Evolutionary conservation across 2,329 filamentous ascomycete genomes (phyloP), one percentile per base, ranked within the genome.

Genomic region (Penicillium sp.): DNA sequence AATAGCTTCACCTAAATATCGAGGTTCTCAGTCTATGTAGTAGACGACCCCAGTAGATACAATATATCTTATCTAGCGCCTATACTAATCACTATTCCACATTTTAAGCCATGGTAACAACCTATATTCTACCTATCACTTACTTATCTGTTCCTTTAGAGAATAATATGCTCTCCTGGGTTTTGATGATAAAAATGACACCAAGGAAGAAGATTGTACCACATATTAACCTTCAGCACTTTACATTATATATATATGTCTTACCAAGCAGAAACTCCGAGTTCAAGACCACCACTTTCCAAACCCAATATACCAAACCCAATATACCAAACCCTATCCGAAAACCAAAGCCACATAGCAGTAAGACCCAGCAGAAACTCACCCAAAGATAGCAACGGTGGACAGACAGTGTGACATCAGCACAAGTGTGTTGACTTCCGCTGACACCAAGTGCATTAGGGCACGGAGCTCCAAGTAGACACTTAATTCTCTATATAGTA

Each of bases 401-500:
- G 50, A 54, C 55, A 37, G 50, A 54, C 55, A 37, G 37, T 41
- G 42, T 48, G 21, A 54, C 50, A 17, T 53, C 21, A 27, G 35
- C 7, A 2, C 6, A 3, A 15, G 23, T 17, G 6, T 37, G 29
- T 54, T 42, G 55, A 57, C 42, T 48, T 54, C 50, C 13, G 55
- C 55, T 57, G 55, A 57, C 55, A 57, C 37, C n/a, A 38, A 1
- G 23, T 57, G 55, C 55, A 54, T 42, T 42, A 27, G 37, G 42
- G 42, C 23, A 29, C 40, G 4, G 12, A 37, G 27, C 4, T 1
- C 51, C 31, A 27, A 33, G 31, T 19, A 23, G 10, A 35, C 21
- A 23, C 33, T 6, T 8, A 19, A 21, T 0, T 13, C 7, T 12
- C 31, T 53, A 47, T 53, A 54, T 54, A 49, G 51, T 15, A 40